Evolutionary conservation across 1,284 basidiomycete species (phyloP).

Genomic region (Mycena sp.): DNA sequence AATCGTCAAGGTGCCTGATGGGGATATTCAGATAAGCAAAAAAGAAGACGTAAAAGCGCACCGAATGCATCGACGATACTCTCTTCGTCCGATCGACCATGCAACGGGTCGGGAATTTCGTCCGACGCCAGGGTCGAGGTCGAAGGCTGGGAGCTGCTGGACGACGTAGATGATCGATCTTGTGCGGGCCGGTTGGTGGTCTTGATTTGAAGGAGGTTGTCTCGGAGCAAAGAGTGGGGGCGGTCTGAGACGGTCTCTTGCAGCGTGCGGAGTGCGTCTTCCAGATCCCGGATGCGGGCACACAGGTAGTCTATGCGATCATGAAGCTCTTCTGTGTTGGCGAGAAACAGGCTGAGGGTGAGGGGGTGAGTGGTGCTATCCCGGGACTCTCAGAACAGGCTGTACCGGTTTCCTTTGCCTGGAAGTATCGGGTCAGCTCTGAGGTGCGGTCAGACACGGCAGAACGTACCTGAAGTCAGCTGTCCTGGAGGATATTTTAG

Average conservation of each 20-base stretch:
- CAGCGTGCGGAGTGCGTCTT: slow-evolving; percentile 59
- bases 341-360: slow-evolving; percentile 59
- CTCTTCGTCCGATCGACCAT: slow-evolving; percentile 48
- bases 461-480: slow-evolving; percentile 21
- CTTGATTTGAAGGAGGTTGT: slow-evolving; percentile 36
- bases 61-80: slow-evolving; percentile 67
- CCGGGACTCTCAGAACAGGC: not conserved
- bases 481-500: slow-evolving; percentile 1
- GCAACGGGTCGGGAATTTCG: slow-evolving; percentile 4
- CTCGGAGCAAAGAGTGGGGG: slow-evolving; percentile 55
- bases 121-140: slow-evolving; percentile 15
- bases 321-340: slow-evolving; percentile 74
- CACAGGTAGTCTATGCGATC: slow-evolving; percentile 65
- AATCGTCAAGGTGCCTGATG: slow-evolving; percentile 66
- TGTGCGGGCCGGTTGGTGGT: not conserved
- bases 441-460: not conserved
- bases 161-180: slow-evolving; percentile 6
- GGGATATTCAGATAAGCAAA: not conserved
- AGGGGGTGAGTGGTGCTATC: not conserved
- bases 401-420: slow-evolving; percentile 65
- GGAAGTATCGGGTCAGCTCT: slow-evolving; percentile 11
- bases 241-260: slow-evolving; percentile 58
- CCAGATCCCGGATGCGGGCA: slow-evolving; percentile 64
- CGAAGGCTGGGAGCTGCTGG: slow-evolving; percentile 1
- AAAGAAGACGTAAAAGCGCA: slow-evolving; percentile 35